Conservation (phyloP, 306 rosid genomes). For the Cicer arietinum region DNA sequence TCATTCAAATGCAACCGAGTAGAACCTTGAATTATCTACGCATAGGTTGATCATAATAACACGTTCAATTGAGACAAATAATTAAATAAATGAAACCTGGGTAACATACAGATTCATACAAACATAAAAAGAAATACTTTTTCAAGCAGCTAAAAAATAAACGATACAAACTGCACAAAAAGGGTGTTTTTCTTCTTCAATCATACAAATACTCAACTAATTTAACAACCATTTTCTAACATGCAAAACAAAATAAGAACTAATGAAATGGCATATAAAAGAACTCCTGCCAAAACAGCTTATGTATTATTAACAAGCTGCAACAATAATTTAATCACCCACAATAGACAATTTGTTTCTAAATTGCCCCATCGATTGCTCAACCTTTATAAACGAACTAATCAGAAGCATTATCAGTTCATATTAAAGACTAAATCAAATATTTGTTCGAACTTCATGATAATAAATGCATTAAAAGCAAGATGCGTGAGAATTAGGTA, state of each 20-base stretch:
- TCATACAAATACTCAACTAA: not conserved
- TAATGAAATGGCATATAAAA: too few relatives aligned
- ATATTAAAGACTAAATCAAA: too few relatives aligned
- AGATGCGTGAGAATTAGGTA: too few relatives aligned
- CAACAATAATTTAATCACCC: not conserved
- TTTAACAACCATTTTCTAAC: too few relatives aligned
- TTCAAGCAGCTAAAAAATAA: not conserved
- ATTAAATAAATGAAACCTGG: not conserved
- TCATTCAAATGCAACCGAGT: not conserved
- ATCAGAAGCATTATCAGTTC: too few relatives aligned
- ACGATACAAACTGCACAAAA: not conserved
- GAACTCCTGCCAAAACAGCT: too few relatives aligned
- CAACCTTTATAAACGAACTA: too few relatives aligned
- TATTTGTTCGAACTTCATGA: not conserved
- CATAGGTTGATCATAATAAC: not conserved
- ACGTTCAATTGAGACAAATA: not conserved
- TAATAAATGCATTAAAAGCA: too few relatives aligned
- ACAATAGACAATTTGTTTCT: not conserved
- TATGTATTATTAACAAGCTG: too few relatives aligned
- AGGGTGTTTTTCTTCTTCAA: not conserved
- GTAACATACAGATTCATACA: not conserved
- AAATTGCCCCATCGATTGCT: not conserved
- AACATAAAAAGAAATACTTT: not conserved
- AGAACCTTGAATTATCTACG: slow-evolving; percentile 13
- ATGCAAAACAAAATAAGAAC: too few relatives aligned